Evolutionary conservation across 1,284 basidiomycete genomes (phyloP).

Genomic region (Melampsora medusae): DNA sequence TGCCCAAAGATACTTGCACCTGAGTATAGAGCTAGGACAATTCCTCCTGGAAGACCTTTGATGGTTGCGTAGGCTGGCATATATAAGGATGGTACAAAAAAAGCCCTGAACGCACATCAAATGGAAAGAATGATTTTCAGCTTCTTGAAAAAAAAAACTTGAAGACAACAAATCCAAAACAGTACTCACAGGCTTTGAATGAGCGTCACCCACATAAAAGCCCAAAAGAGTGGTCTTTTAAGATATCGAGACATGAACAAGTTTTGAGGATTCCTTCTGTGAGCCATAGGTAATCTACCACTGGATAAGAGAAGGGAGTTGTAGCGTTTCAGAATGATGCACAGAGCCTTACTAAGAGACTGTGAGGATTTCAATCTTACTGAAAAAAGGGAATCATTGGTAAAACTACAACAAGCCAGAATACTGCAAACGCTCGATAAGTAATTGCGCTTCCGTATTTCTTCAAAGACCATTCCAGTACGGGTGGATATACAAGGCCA

Average conservation of each 20-base stretch:
- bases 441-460: constrained; percentile 13
- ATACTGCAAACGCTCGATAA: constrained; percentile 10
- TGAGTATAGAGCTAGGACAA: constrained; percentile 17
- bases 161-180: too few species aligned
- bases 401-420: constrained; percentile 10
- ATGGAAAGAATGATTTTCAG: too few species aligned
- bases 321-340: not conserved
- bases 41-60: constrained; percentile 34
- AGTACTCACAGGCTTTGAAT: too few species aligned
- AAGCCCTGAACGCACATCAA: not conserved
- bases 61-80: constrained; percentile 26
- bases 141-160: too few species aligned
- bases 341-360: too few species aligned
- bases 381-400: constrained; percentile 20
- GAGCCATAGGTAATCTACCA: constrained; percentile 10
- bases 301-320: not conserved
- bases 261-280: constrained; percentile 7
- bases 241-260: constrained; percentile 6
- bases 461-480: constrained; percentile 22
- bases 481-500: constrained; percentile 15
- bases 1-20: constrained; percentile 28
- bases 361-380: not conserved
- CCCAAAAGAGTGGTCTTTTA: constrained; percentile 33
- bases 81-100: constrained; percentile 29
- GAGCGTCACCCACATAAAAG: constrained; percentile 15